These are phyloP conservation scores for Rosa hybrid DNA, from an alignment of 331 rosid genomes.

Conservation along the genomic window DNA sequence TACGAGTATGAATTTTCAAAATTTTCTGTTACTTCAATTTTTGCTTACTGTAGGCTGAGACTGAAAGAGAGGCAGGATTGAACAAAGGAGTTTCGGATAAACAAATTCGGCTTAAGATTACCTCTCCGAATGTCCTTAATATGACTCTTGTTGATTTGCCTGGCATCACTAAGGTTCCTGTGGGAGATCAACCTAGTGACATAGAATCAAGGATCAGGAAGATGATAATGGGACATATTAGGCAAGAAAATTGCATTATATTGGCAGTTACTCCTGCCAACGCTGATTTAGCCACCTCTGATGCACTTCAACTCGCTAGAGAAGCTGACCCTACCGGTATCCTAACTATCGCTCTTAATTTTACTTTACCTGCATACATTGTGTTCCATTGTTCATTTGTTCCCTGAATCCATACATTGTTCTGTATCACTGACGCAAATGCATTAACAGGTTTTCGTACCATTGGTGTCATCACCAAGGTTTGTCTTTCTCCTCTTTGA, in stretches of 20 bases:
- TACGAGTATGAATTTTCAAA: too few relatives aligned
- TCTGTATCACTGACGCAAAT: conserved; percentile 4
- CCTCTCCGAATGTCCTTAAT: conserved; percentile 42
- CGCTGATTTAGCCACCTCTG: conserved; percentile 48
- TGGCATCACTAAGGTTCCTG: conserved; percentile 45
- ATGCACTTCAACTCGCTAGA: conserved; percentile 45
- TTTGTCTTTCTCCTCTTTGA: conserved; percentile 14
- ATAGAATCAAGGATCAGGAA: conserved; percentile 43
- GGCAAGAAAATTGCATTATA: conserved; percentile 32
- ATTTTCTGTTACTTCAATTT: too few relatives aligned
- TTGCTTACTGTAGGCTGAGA: conserved; percentile 20
- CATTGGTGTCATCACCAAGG: conserved; percentile 40
- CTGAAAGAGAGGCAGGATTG: conserved; percentile 37
- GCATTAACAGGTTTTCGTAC: conserved; percentile 34
- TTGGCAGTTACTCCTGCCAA: conserved; percentile 49
- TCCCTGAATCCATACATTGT: not conserved
- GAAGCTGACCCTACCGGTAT: conserved; percentile 46
- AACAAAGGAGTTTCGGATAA: conserved; percentile 40
- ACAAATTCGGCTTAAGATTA: conserved; percentile 41
- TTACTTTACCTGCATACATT: too few relatives aligned
- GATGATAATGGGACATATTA: conserved; percentile 39
- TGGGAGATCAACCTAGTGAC: conserved; percentile 48
- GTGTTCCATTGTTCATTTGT: not conserved
- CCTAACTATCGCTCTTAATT: not conserved
- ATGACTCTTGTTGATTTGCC: conserved; percentile 48